Evolutionary conservation across 805 yeast genomes (phyloP).

Genomic region (Lipomyces lipofer): DNA sequence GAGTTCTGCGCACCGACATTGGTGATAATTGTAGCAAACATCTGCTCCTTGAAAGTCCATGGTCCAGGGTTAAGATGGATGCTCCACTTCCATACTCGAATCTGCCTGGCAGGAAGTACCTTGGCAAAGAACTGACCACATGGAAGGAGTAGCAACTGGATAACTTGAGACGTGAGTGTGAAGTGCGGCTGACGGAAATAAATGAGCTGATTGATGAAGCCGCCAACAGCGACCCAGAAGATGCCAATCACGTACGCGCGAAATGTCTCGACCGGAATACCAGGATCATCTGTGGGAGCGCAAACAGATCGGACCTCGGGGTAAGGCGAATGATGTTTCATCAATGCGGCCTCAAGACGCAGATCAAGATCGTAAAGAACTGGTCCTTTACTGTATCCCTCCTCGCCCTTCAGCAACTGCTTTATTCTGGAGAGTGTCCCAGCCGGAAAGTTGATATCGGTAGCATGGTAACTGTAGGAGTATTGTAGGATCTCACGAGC

Average conservation of each 20-base stretch:
- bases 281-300: slow-evolving; percentile 46
- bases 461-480: slow-evolving; percentile 43
- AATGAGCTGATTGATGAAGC: slow-evolving; percentile 59
- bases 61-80: slow-evolving; percentile 60
- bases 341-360: slow-evolving; percentile 48
- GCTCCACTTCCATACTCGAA: slow-evolving; percentile 45
- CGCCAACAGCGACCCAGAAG: slow-evolving; percentile 55
- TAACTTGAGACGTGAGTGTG: slow-evolving; percentile 51
- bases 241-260: slow-evolving; percentile 56
- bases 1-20: slow-evolving; percentile 26
- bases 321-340: slow-evolving; percentile 51
- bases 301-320: slow-evolving; percentile 52
- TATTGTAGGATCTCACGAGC: slow-evolving; percentile 43
- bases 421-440: slow-evolving; percentile 41
- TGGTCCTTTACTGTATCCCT: slow-evolving; percentile 29
- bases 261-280: slow-evolving; percentile 50
- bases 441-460: slow-evolving; percentile 50
- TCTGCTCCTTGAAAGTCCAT: slow-evolving; percentile 65
- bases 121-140: slow-evolving; percentile 51
- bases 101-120: slow-evolving; percentile 49
- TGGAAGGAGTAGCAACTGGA: slow-evolving; percentile 62
- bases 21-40: slow-evolving; percentile 53
- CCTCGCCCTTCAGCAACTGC: slow-evolving; percentile 37
- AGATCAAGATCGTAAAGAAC: slow-evolving; percentile 37
- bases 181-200: slow-evolving; percentile 57